phyloP scores from a whole-genome alignment of 768 basidiomycete species.

The Royoungia palumana region DNA sequence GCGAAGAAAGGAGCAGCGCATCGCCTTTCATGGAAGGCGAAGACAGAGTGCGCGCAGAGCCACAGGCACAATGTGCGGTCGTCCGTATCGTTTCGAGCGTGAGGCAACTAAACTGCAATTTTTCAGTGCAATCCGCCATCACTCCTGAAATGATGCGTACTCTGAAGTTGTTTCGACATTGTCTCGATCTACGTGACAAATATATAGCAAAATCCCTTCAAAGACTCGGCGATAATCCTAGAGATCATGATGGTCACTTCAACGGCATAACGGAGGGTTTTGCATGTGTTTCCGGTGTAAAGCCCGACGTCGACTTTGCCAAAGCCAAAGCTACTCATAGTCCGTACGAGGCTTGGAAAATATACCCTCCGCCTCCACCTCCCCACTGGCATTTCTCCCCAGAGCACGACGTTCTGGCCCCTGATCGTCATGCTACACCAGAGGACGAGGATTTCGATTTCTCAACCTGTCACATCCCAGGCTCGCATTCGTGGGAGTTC shows the following conservation, averaged over 20 bases:
- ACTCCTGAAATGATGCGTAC: constrained; percentile 50
- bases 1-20: constrained; percentile 9
- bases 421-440: constrained; percentile 30
- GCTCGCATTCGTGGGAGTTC: constrained; percentile 58
- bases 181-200: constrained; percentile 91
- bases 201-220: constrained; percentile 88
- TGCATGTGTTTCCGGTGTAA: constrained; percentile 64
- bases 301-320: constrained; percentile 52
- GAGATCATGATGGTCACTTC: constrained; percentile 83
- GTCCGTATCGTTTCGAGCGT: background rate
- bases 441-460: constrained; percentile 60
- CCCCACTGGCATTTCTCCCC: constrained; percentile 93
- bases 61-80: constrained; percentile 32
- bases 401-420: constrained; percentile 43
- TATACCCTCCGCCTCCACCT: constrained; percentile 90
- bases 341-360: constrained; percentile 67
- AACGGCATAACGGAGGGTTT: constrained; percentile 59
- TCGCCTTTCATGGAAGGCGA: constrained; percentile 34
- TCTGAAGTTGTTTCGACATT: constrained; percentile 73
- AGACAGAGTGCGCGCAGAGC: constrained; percentile 32
- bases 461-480: constrained; percentile 72
- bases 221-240: constrained; percentile 91
- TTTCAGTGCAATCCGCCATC: constrained; percentile 23
- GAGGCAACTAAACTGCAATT: constrained; percentile 3
- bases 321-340: constrained; percentile 23